Evolutionary conservation across 176 grass and related monocot genomes (phyloP).

Genomic region (Hordeum marinum): DNA sequence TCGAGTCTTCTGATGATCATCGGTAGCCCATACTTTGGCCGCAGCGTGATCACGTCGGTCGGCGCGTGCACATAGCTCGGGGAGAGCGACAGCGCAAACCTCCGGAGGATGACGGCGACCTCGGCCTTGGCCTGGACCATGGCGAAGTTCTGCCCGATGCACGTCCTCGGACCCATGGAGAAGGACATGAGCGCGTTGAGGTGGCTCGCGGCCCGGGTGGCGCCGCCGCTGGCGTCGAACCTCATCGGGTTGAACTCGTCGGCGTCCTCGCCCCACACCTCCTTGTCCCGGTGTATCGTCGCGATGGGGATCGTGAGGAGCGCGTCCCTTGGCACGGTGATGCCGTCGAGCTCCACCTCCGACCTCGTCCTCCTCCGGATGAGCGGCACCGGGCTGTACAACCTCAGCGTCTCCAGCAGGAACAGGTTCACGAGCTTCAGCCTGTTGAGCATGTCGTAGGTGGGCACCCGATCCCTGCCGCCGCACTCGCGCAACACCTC

Average conservation of each 20-base stretch:
- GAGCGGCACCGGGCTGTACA: conserved; percentile 14
- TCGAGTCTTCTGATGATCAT: not conserved
- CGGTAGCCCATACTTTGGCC: conserved; percentile 40
- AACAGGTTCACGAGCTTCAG: conserved; percentile 47
- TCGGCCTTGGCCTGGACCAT: conserved; percentile 37
- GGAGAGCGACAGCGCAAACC: conserved; percentile 47
- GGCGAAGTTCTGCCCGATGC: conserved; percentile 70
- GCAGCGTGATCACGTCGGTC: conserved; percentile 24
- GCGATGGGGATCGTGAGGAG: conserved; percentile 27
- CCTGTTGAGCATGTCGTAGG: conserved; percentile 30
- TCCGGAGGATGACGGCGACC: conserved; percentile 44
- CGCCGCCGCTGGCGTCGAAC: conserved; percentile 28
- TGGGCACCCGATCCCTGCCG: not conserved
- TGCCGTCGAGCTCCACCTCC: conserved; percentile 7
- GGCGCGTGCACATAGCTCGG: conserved; percentile 56
- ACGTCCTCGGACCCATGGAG: conserved; percentile 41
- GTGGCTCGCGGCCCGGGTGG: conserved; percentile 12
- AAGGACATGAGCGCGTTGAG: conserved; percentile 42
- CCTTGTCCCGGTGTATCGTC: conserved; percentile 31
- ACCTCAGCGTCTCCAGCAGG: conserved; percentile 34
- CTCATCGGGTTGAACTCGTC: conserved; percentile 47
- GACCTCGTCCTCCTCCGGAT: conserved; percentile 8
- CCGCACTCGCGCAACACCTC: conserved; percentile 44
- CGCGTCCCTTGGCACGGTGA: conserved; percentile 15
- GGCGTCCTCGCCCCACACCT: conserved; percentile 58